Base-by-base conservation (phyloP, 2,329 filamentous ascomycete genomes). In the Lasiodiplodia gonubiensis region DNA sequence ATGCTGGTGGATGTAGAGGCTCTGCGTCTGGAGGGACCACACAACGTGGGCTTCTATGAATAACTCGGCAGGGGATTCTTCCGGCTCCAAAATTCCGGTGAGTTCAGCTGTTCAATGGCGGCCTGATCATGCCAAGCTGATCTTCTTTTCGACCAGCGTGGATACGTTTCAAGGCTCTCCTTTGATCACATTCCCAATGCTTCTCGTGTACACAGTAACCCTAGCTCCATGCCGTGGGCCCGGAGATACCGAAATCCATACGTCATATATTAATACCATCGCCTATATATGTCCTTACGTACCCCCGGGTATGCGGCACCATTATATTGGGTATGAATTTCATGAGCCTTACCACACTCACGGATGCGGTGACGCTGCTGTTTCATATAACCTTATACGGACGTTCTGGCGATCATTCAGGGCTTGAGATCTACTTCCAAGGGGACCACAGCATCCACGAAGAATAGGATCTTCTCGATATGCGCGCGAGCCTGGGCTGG, bases 311-410 rank as follows among this genome's bases (percentile, higher is more conserved):
- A n/a, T 18, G 11, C 23, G 55, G 55, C 55, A 59, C 37, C 14
- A 16, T 46, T 8, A n/a, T 42, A 23, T 18, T 59, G 37, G 23
- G 42, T 59, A 18, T 37, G 35, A 25, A 21, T 21, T 8, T 21
- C 27, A n/a, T 61, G 25, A 5, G 16, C 14, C 18, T 11, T 61
- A 25, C 42, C 39, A 30, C 2, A 12, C 27, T 10, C 8, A 18
- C 46, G 55, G 39, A 48, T 8, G 57, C 23, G 25, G 5, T 21
- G 48, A 33, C 16, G 12, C 25, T 49, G 5, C 23, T 39, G 57
- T 49, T 35, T 61, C 57, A 49, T 11, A 49, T 61, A 48, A 49
- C 42, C 57, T 61, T 48, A 64, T 53, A 39, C 25, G 61, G 49
- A 52, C 18, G 12, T 30, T 16, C 21, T 54, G 48, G 6, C 25